Percentiles rank a stretch among this genome's conserved stretches.
These are phyloP conservation scores for Sambucus nigra DNA, from an alignment of 129 eudicot species.

Conservation along the genomic window DNA sequence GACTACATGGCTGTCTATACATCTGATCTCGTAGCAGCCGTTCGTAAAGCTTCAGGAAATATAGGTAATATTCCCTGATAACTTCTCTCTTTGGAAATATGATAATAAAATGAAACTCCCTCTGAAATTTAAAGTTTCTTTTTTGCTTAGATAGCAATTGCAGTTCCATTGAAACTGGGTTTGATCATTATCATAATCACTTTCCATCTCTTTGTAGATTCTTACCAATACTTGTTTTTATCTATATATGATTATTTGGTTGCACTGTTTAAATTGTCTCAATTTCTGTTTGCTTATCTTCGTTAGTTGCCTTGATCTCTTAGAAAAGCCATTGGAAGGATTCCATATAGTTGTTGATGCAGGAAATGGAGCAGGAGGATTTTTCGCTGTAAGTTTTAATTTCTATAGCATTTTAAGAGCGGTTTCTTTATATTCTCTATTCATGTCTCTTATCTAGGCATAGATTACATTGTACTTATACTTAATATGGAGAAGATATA, in stretches of 20 bases:
- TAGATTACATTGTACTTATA: background rate
- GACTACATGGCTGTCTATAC: conserved; percentile 85
- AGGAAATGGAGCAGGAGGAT: conserved; percentile 99
- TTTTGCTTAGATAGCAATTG: background rate
- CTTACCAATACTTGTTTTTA: background rate
- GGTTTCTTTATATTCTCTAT: background rate
- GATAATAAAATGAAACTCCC: background rate
- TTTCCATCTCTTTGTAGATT: background rate
- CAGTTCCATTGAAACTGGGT: background rate
- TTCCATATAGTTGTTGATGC: conserved; percentile 97
- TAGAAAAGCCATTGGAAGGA: conserved; percentile 95
- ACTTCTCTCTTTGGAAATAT: background rate
- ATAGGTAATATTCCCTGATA: conserved; percentile 29
- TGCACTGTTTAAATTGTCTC: conserved; percentile 7
- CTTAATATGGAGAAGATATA: background rate
- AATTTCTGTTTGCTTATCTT: conserved; percentile 9
- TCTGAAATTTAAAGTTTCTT: background rate
- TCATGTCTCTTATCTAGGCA: background rate
- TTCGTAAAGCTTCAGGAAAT: conserved; percentile 86
- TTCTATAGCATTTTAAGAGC: background rate
- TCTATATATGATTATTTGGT: background rate
- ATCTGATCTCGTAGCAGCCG: conserved; percentile 86
- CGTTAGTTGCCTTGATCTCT: conserved; percentile 13
- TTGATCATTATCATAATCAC: background rate
- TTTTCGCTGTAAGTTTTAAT: conserved; percentile 65